These are phyloP conservation scores for Oenanthe javanica DNA, from an alignment of 140 eudicot genomes.

Conservation along the genomic window DNA sequence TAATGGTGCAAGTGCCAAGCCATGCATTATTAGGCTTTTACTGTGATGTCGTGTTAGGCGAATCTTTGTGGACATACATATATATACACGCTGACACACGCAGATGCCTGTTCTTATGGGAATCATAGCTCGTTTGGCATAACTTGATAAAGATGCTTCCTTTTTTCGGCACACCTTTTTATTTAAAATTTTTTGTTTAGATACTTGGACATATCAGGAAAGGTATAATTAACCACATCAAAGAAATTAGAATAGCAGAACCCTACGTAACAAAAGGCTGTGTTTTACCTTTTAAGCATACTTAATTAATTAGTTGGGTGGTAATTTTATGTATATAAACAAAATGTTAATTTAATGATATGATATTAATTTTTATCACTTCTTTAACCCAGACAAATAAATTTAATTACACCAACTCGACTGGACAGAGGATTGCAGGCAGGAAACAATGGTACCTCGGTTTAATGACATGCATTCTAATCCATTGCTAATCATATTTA, in stretches of 20 bases:
- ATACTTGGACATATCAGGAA: neutral
- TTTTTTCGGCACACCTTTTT: neutral
- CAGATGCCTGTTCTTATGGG: neutral
- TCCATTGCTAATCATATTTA: too few relatives aligned
- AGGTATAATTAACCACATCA: neutral
- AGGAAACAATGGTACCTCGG: too few relatives aligned
- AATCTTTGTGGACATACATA: conserved; percentile 4
- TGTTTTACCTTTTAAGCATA: too few relatives aligned
- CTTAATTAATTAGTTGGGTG: neutral
- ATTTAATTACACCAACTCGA: too few relatives aligned
- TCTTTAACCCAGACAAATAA: too few relatives aligned
- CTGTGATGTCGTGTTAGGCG: neutral
- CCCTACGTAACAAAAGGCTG: neutral
- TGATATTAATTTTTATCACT: too few relatives aligned
- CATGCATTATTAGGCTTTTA: neutral
- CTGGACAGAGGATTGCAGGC: too few relatives aligned
- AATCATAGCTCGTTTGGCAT: neutral
- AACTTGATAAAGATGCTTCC: neutral
- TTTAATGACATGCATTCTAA: too few relatives aligned
- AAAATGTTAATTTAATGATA: too few relatives aligned
- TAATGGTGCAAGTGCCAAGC: neutral
- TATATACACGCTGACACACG: neutral
- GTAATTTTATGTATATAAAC: too few relatives aligned
- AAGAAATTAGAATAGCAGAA: neutral
- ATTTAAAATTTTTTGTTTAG: neutral